phyloP scores from a whole-genome alignment of 306 rosid species.

The Oemleria cerasiformis region DNA sequence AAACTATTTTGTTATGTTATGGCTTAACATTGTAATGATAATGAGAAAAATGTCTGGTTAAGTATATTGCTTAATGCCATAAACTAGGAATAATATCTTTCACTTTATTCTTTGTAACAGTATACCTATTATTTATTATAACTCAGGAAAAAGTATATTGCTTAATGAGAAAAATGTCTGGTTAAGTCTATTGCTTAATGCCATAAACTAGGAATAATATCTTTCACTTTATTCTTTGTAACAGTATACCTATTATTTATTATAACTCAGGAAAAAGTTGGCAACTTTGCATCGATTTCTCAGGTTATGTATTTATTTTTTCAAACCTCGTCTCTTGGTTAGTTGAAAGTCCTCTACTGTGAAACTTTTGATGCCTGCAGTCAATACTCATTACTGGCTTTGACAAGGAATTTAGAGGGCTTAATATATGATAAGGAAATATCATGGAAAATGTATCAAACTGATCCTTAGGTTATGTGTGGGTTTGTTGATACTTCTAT shows the following conservation, averaged over 20 bases:
- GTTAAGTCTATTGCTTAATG: not conserved
- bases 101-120: not conserved
- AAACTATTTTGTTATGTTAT: not conserved
- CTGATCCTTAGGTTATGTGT: not conserved
- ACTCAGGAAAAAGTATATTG: too few relatives aligned
- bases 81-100: not conserved
- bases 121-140: not conserved
- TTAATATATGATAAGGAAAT: not conserved
- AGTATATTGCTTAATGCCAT: not conserved
- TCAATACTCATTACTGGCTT: not conserved
- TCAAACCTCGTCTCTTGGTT: not conserved
- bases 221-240: not conserved
- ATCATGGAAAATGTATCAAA: not conserved
- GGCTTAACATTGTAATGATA: not conserved
- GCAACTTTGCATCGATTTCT: not conserved
- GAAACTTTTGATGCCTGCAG: not conserved
- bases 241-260: not conserved
- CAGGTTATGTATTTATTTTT: not conserved
- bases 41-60: not conserved
- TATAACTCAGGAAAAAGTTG: not conserved
- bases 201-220: constrained; percentile 1
- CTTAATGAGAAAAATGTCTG: not conserved
- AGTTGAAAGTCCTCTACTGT: not conserved
- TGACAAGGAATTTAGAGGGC: not conserved
- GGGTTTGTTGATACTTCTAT: not conserved